A percentile compares a stretch with the other conserved stretches of the same genome.
These are phyloP conservation scores for Calonectria pteridis DNA, from an alignment of 2,329 filamentous ascomycete genomes.

Conservation along the genomic window DNA sequence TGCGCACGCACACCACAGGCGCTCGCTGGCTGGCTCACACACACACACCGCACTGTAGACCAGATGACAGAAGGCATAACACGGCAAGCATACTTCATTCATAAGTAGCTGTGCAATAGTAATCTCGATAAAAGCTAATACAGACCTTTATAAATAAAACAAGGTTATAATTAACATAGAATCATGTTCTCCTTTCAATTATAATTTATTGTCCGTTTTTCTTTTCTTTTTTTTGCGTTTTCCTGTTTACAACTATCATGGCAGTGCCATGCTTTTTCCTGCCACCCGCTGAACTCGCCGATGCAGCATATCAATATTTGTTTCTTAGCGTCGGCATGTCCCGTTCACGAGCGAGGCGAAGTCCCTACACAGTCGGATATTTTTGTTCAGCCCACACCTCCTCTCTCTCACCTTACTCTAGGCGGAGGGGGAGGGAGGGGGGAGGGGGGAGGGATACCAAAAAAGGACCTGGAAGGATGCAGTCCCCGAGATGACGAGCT, in stretches of 20 bases:
- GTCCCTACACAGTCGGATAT: not conserved
- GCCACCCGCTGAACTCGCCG: not conserved
- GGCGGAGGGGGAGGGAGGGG: not conserved
- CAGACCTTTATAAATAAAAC: not conserved
- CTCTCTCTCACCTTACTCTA: not conserved
- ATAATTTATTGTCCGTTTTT: no score
- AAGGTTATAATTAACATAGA: not conserved
- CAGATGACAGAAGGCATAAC: not conserved
- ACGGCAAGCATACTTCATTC: not conserved
- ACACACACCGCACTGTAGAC: not conserved
- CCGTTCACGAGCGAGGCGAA: conserved; percentile 7
- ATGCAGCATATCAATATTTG: no score
- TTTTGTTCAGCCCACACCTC: not conserved
- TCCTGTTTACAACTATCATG: not conserved
- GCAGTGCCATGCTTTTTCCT: not conserved
- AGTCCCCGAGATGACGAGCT: not conserved
- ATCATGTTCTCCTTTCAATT: not conserved
- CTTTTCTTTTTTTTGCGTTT: no score
- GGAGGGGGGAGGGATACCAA: not conserved
- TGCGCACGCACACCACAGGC: not conserved
- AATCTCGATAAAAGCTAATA: not conserved
- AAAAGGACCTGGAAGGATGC: not conserved
- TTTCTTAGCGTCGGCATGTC: not conserved
- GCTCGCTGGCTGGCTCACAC: no score
- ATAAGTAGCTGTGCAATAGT: not conserved